Base-by-base conservation (phyloP, 2,329 filamentous ascomycete species). In the Ceratocystis destructans region DNA sequence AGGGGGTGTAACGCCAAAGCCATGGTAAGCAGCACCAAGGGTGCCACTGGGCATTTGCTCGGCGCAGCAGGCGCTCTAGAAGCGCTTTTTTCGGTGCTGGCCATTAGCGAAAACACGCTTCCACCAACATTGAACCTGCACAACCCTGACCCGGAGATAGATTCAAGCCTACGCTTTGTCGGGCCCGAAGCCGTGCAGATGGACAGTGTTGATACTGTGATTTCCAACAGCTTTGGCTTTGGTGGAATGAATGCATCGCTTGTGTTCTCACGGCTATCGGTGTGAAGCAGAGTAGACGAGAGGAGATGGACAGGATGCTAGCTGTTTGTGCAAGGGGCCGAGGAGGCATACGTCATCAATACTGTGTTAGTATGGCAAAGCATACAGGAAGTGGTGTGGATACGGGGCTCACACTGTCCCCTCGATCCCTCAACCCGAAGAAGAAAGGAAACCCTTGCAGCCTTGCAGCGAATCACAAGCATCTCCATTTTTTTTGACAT, bases 221-320 rank as follows among this genome's bases (percentile, higher is more conserved):
- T 99, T 67, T 94, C 90, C 2, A 99, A 99, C 73, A 97, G 93
- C 74, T 99, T 99, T 77, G 94, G 94, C 0, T 99, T 99, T 77
- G 94, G 94, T 10, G 94, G 94, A 17, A 97, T 93, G 1, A 99
- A 99, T 77, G 92, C 93, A 53, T 91, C 86, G 65, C 78, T 99
- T 46, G 91, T 91, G 64, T 93, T 97, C 71, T 81, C 81, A 6
- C 63, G 67, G 53, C 12, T 66, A 55, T 65, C 48, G 48, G 8
- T 22, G 22, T 22, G 22, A 28, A 20, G 33, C 15, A 28, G 22
- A 15, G 15, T 22, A 28, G 48, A 15, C 48, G 48, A 28, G 20
- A 15, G 20, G 15, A 22, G 10, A 20, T 22, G 28, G 25, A 25
- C 48, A 28, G 48, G 48, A 22, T 50, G 48, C 20, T 53, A 22